Percentiles rank a stretch among this genome's conserved stretches.
phyloP scores from a whole-genome alignment of 495 filamentous ascomycete genomes.

The Talaromyces liani region DNA sequence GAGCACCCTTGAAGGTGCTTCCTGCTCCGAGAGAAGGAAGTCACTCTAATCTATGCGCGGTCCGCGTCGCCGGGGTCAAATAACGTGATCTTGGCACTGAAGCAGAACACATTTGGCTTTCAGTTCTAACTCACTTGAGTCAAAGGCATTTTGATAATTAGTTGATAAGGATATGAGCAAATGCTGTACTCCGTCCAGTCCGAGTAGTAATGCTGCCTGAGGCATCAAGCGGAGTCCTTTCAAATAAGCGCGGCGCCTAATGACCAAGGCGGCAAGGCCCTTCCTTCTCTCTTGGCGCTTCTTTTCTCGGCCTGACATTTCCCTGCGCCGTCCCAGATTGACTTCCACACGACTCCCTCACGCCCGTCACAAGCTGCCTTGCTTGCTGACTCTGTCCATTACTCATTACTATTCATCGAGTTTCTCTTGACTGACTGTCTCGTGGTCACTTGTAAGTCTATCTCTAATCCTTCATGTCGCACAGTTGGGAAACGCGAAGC shows the following conservation, averaged over 20 bases:
- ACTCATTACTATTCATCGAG: neutral
- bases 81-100: neutral
- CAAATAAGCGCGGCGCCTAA: constrained; percentile 1
- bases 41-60: neutral
- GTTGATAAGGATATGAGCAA: neutral
- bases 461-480: neutral
- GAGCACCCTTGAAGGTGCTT: neutral
- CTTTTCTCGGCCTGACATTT: constrained; percentile 4
- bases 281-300: constrained; percentile 13
- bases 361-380: neutral
- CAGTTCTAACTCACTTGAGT: neutral
- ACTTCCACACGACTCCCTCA: neutral
- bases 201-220: neutral
- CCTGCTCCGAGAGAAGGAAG: neutral
- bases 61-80: neutral
- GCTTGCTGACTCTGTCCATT: neutral
- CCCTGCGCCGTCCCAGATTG: neutral
- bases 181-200: neutral
- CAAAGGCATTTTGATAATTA: neutral
- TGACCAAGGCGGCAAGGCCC: neutral
- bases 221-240: neutral
- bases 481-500: neutral
- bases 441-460: neutral
- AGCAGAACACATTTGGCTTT: neutral
- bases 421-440: neutral